Conservation (phyloP, 2,329 filamentous ascomycete species). For the Dothiorella sarmentorum region DNA sequence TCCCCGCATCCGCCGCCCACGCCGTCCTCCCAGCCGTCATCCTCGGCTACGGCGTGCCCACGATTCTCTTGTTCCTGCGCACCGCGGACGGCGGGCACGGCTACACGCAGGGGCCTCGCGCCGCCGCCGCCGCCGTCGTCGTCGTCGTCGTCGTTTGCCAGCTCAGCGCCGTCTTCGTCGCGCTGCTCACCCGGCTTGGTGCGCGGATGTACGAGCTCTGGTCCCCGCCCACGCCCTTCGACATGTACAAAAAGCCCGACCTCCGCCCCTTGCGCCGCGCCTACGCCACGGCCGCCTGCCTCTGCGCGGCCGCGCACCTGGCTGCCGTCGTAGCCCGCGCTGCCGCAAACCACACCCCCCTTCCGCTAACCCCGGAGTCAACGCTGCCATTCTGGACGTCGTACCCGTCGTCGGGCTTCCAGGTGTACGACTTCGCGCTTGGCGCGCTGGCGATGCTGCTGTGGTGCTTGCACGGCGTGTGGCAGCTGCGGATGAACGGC, state of each 20-base stretch:
- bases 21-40: slow-evolving; percentile 25
- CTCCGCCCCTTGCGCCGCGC: too few relatives aligned
- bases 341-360: too few relatives aligned
- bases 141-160: background rate
- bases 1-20: slow-evolving; percentile 22
- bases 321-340: too few relatives aligned
- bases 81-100: slow-evolving; percentile 18
- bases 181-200: slow-evolving; percentile 15
- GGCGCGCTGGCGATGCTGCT: background rate
- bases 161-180: background rate
- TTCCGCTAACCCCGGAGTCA: too few relatives aligned
- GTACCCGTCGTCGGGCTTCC: background rate
- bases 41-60: slow-evolving; percentile 27
- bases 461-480: slow-evolving; percentile 13
- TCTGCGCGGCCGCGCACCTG: too few relatives aligned
- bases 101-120: slow-evolving; percentile 20
- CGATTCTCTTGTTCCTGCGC: slow-evolving; percentile 25
- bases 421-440: slow-evolving; percentile 2
- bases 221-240: too few relatives aligned
- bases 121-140: slow-evolving; percentile 21
- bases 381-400: too few relatives aligned
- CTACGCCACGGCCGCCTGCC: too few relatives aligned
- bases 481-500: slow-evolving; percentile 15
- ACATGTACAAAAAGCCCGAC: too few relatives aligned
- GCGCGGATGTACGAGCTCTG: too few relatives aligned